Evolutionary conservation across 148 eudicot genomes (phyloP), one percentile per base, ranked within the genome.

Genomic region (Fagopyrum homotropicum): DNA sequence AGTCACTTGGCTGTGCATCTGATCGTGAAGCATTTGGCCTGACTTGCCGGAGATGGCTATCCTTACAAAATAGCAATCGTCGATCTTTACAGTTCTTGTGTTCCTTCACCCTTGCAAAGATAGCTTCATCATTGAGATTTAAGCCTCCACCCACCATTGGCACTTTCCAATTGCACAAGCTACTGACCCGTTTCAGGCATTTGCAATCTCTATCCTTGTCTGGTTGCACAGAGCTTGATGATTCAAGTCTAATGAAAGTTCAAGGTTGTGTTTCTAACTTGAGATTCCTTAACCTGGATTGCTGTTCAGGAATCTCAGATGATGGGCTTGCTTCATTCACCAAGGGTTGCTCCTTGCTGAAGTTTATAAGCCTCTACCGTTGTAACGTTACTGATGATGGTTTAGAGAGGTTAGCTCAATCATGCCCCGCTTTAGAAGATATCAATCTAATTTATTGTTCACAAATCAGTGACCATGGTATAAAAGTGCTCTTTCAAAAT

Each of bases 21-120:
- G 97, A 88, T 75, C 86, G 90, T 12, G 84, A 85, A 75, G 83
- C 92, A 47, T 91, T 91, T 77, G 97, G 97, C 48, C 76, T 91
- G 76, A 88, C 97, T 71, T 91, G 92, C 59, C 88, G 17, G 50
- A 86, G 83, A 29, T 89, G 88, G 89, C 88, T 88, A 72, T 79
- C 77, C 50, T 83, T 89, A 52, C 90, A 89, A 80, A 89, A 87
- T 73, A 80, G 60, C 55, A 85, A 89, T 69, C 87, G 89, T 44
- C 73, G 51, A 4, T 86, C 89, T 5, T 82, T 88, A 46, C 88
- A 84, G 75, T 84, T 92, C 55, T 75, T 76, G 15, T 85, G 92
- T 74, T 84, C 92, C 2, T 75, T 89, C 49, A 80, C 81, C 51
- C 82, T 69, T 17, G 77, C 75, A 2, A 73, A 69, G 74, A 57